A percentile compares a stretch with the other conserved stretches of the same genome.
Conservation (phyloP, 2,329 filamentous ascomycete species). For the Colletotrichum lentis region DNA sequence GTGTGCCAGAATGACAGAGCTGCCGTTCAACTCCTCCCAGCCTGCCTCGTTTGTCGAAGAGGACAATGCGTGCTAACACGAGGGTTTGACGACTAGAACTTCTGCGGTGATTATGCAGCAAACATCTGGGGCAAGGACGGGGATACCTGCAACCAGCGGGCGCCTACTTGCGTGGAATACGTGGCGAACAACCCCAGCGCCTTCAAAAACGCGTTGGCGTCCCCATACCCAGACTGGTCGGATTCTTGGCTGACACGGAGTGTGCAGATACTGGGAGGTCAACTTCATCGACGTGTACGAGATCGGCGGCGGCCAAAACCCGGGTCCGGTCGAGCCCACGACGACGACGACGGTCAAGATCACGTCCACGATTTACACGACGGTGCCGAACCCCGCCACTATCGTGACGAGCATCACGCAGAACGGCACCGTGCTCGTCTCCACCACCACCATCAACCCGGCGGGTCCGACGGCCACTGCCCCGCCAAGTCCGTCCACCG, state of each 20-base stretch:
- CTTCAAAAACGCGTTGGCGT: conserved; percentile 52
- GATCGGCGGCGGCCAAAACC: conserved; percentile 30
- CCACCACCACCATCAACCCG: conserved; percentile 18
- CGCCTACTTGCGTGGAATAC: conserved; percentile 56
- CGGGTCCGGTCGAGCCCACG: conserved; percentile 39
- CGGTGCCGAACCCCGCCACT: conserved; percentile 40
- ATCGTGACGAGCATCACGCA: conserved; percentile 9
- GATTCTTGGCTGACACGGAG: conserved; percentile 5
- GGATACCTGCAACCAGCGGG: conserved; percentile 51
- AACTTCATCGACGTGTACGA: conserved; percentile 61
- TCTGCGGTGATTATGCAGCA: conserved; percentile 80
- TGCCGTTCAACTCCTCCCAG: neutral
- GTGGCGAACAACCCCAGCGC: conserved; percentile 56
- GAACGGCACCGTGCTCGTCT: conserved; percentile 22
- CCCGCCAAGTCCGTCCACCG: conserved; percentile 25
- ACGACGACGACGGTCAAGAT: conserved; percentile 43
- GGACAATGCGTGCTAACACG: neutral
- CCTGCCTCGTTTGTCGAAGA: neutral
- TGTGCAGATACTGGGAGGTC: conserved; percentile 60
- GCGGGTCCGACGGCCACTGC: conserved; percentile 13
- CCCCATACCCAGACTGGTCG: neutral
- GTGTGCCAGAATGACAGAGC: neutral
- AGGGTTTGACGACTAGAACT: conserved; percentile 55
- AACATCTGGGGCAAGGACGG: conserved; percentile 51
- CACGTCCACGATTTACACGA: conserved; percentile 43